Base-by-base conservation (phyloP, 805 yeast species). In the Brettanomyces bruxellensis region DNA sequence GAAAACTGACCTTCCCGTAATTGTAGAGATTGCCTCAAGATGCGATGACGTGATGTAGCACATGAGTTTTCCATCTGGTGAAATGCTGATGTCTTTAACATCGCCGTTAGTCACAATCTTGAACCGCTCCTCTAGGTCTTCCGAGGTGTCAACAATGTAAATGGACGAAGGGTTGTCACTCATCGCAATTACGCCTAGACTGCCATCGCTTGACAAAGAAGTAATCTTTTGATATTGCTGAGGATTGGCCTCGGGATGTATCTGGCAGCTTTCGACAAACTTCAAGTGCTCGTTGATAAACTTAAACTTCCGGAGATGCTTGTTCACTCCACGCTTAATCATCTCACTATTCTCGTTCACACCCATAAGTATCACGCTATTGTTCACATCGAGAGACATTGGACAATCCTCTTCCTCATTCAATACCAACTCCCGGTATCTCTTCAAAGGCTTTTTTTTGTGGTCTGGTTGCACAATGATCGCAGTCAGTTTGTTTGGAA, bases 351-450 rank as follows among this genome's bases (percentile, higher is more conserved):
- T 73, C 55, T 85, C 88, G 60, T 90, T 90, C 55, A 89, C 80
- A 3, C 95, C 95, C 39, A 84, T 72, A 41, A 86, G 66, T 14
- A 89, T 77, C 18, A 73, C 57, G 49, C 71, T 72, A 49, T 71
- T 65, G 34, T 71, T 68, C 12, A 75, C 72, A 51, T 81, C 95
- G 43, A 91, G 55, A 41, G 93, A 81, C 58, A 89, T 87, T 9
- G 96, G 96, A n/a, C 89, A 81, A 62, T 90, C 96, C 53, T 86
- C 95, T 45, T 78, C 72, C 11, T 74, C 70, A 4, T 79, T 55
- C 24, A 63, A 43, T 2, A 50, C 51, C 53, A 81, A 71, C 56
- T 86, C 93, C 48, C 88, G 67, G 55, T 72, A 79, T 51, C 79
- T 70, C 55, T 78, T 83, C 46, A 83, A 64, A 11, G 66, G 66